These are phyloP conservation scores for Neopestalotiopsis sp. DNA, from an alignment of 2,329 filamentous ascomycete species.

Conservation along the genomic window DNA sequence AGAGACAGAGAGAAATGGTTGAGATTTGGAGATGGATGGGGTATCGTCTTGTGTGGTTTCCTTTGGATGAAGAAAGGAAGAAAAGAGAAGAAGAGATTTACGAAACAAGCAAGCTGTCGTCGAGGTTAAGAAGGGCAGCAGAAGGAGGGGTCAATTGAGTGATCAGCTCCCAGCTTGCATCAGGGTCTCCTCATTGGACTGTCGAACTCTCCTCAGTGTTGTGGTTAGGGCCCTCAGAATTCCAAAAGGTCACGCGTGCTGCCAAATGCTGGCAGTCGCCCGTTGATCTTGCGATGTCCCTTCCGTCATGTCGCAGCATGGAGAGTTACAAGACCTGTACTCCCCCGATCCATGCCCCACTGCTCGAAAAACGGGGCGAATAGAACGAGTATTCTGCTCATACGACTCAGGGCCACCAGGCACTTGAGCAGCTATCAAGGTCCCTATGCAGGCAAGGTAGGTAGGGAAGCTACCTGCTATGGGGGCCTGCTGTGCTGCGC, in stretches of 20 bases:
- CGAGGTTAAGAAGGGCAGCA: slow-evolving; percentile 6
- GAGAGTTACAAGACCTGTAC: slow-evolving; percentile 5
- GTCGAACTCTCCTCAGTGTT: not conserved
- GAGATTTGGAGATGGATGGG: not conserved
- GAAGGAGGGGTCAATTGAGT: slow-evolving; percentile 16
- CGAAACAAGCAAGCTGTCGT: slow-evolving; percentile 1
- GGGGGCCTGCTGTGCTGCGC: not conserved
- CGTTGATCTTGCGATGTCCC: slow-evolving; percentile 17
- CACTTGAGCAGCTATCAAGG: not conserved
- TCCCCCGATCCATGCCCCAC: not conserved
- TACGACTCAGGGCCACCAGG: slow-evolving; percentile 15
- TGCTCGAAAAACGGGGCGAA: not conserved
- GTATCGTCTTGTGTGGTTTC: not conserved
- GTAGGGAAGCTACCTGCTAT: not conserved
- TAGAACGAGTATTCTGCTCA: not conserved
- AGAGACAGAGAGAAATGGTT: not conserved
- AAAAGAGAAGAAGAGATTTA: slow-evolving; percentile 4
- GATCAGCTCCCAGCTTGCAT: slow-evolving; percentile 16
- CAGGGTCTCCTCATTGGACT: slow-evolving; percentile 16
- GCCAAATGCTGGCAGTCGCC: slow-evolving; percentile 6
- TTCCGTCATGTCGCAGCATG: slow-evolving; percentile 17
- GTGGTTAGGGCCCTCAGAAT: not conserved
- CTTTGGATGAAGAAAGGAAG: slow-evolving; percentile 1
- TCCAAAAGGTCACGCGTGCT: slow-evolving; percentile 14
- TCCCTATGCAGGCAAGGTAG: not conserved